Conservation (phyloP, 345 rosid genomes). For the Firmiana major region DNA sequence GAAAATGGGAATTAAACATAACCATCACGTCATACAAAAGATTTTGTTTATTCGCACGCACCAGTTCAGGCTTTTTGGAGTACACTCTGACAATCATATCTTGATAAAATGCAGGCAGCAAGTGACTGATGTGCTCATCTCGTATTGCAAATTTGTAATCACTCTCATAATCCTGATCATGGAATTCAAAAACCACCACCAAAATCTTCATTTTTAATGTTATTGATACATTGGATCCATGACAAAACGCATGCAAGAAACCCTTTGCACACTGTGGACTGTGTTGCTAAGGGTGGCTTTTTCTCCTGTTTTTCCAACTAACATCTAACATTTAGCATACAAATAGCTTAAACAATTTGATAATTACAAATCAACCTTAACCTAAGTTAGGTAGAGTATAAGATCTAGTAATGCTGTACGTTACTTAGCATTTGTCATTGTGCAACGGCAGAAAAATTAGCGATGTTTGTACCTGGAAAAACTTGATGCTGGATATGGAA, state of each 20-base stretch:
- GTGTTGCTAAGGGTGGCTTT: background rate
- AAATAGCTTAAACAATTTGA: background rate
- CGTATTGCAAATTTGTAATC: slow-evolving; percentile 25
- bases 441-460: background rate
- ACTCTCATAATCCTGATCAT: slow-evolving; percentile 39
- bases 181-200: slow-evolving; percentile 6
- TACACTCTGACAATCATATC: slow-evolving; percentile 56
- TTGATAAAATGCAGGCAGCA: slow-evolving; percentile 42
- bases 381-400: background rate
- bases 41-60: slow-evolving; percentile 7
- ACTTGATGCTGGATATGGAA: slow-evolving; percentile 31
- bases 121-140: slow-evolving; percentile 38
- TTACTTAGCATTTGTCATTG: background rate
- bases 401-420: background rate
- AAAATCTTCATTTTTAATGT: background rate
- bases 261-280: background rate
- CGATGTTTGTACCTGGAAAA: slow-evolving; percentile 39
- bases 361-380: no score
- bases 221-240: background rate
- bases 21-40: background rate
- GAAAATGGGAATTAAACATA: background rate
- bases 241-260: background rate
- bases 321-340: background rate
- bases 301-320: background rate
- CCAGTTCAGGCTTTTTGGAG: slow-evolving; percentile 57